Base-by-base conservation (phyloP, 345 rosid genomes). In the Sonneratia alba region DNA sequence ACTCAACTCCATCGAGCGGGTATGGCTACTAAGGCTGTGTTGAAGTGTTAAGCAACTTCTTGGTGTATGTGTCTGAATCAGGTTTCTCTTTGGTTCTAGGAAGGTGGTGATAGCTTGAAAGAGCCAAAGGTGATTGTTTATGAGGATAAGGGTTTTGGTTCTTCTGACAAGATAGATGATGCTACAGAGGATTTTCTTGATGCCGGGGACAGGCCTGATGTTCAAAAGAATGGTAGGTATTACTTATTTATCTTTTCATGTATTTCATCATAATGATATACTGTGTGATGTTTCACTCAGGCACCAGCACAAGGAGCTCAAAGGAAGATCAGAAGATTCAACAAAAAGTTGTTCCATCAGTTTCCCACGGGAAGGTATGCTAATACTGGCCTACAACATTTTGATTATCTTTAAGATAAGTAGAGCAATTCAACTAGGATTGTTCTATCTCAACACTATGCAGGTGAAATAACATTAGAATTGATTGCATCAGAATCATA, bases 41-140 rank as follows among this genome's bases (percentile, higher is more conserved):
- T 37, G 13, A 53, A 56, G 24, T 6, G 70, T 59, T 55, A 7
- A 57, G 7, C 67, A 37, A 2, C 40, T 79, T 74, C 32, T 63
- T 4, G 18, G 66, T 48, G 18, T 40, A 42, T 24, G 10, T 27
- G 34, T 51, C 24, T 67, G 19, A 70, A 21, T 36, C 40, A 45
- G 59, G 62, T 70, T 56, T 75, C 24, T 36, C 70, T 74, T 75
- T 71, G 72, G 66, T 65, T 81, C 68, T 77, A 94, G 98, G 96
- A 86, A 82, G 87, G 79, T 66, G 85, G 77, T 24, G 73, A 83
- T 83, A 86, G 80, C 51, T 74, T 91, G 79, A 85, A 84, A 79
- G 97, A 82, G 77, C 97, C 97, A 32, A 83, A 90, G 78, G 80
- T 74, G 77, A 72, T 82, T 72, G 86, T 91, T 75, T 87, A 85